Base-by-base conservation (phyloP, 495 filamentous ascomycete species). In the Opeltia flavorubescens region DNA sequence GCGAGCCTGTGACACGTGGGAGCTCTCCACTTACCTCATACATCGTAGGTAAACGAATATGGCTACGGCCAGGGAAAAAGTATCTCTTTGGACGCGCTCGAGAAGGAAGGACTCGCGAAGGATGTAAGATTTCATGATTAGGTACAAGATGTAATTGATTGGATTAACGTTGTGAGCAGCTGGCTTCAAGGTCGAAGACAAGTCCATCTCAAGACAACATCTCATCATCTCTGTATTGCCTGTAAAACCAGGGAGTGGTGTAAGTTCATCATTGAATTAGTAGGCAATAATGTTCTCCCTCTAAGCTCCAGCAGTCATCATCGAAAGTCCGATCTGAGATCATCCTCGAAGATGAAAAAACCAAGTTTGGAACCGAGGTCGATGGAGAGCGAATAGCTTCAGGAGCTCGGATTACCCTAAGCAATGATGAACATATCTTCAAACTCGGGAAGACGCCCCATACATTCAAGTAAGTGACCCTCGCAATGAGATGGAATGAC, bases 131-230 rank as follows among this genome's bases (percentile, higher is more conserved):
- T 31, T 31, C 29, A 6, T 31, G 6, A 6, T 13, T 31, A 13
- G 13, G 6, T 31, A 6, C 29, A 31, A 6, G 6, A 31, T 6
- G 29, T 13, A 31, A 13, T 6, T 31, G 29, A 6, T 31, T 6
- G 13, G 6, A n/a, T n/a, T n/a, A n/a, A 36, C 8, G 11, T 15
- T 25, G 7, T 8, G 18, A n/a, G 40, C 24, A 43, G 38, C 44
- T 67, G 78, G 63, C 55, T 64, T 74, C 55, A 57, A 79, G 78
- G 72, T 85, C 63, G 43, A 70, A 5, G 68, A 87, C 47, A 81
- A 83, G 50, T 78, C 78, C 5, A 80, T 98, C 42, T 98, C 91
- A n/a, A 74, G 89, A 26, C 81, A 89, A 51, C 91, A 98, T 61
- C 67, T 95, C 54, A 78, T 79, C 25, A 78, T 98, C 45, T 68